Conservation (phyloP, 371 early-diverging fungal species). For the Fennellomyces sp. region DNA sequence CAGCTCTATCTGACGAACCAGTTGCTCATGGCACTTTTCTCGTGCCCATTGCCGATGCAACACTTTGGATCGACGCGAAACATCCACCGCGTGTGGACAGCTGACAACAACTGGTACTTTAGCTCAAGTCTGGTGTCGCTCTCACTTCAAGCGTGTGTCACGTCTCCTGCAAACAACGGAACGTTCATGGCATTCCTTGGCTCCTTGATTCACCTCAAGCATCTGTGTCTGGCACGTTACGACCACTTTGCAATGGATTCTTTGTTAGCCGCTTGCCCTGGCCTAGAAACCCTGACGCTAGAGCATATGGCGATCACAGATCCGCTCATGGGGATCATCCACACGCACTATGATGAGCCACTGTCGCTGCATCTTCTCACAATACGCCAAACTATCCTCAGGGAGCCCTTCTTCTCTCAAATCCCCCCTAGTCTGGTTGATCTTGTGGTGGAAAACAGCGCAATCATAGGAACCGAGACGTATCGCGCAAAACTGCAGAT, state of each 20-base stretch:
- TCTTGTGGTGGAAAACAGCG: not conserved
- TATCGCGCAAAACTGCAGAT: not conserved
- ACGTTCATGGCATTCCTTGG: conserved; percentile 1
- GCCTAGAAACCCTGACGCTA: not conserved
- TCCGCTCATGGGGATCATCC: no score
- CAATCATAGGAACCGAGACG: not conserved
- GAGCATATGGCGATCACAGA: not conserved
- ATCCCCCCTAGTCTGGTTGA: not conserved
- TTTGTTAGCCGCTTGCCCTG: conserved; percentile 1
- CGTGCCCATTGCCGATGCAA: not conserved
- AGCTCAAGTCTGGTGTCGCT: not conserved
- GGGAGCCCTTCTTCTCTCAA: not conserved
- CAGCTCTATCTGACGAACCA: conserved; percentile 3
- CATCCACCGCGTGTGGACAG: not conserved
- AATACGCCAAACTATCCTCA: not conserved
- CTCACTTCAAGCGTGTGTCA: conserved; percentile 9
- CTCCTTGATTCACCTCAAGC: not conserved
- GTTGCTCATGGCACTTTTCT: not conserved
- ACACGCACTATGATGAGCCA: not conserved
- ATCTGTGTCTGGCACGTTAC: conserved; percentile 7
- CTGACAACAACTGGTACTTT: conserved; percentile 5
- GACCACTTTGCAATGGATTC: not conserved
- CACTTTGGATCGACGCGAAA: conserved; percentile 1
- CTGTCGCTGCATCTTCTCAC: not conserved
- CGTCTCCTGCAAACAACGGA: not conserved